A percentile compares a stretch with the other conserved stretches of the same genome.
phyloP scores from a whole-genome alignment of 2,329 filamentous ascomycete species.

The Fusarium sacchari region DNA sequence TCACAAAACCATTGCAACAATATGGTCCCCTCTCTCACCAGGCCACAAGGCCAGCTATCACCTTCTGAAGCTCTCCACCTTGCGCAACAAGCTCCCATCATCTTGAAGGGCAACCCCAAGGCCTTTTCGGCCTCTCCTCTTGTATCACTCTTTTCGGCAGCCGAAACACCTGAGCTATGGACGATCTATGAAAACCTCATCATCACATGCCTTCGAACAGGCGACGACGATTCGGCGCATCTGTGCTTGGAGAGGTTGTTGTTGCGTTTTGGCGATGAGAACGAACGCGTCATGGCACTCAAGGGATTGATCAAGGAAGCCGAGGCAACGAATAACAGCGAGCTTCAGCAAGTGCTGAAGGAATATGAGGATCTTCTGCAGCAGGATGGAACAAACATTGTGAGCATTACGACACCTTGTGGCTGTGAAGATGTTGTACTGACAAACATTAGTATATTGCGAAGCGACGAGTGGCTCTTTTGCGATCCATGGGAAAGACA shows the following conservation, averaged over 20 bases:
- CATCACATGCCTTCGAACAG: conserved; percentile 82
- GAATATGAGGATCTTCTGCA: conserved; percentile 81
- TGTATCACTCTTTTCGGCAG: conserved; percentile 61
- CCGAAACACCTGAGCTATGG: conserved; percentile 85
- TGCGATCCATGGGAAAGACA: conserved; percentile 76
- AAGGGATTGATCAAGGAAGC: conserved; percentile 88
- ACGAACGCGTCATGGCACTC: conserved; percentile 88
- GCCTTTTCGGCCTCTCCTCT: conserved; percentile 65
- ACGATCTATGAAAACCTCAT: conserved; percentile 87
- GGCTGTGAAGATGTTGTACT: conserved; percentile 21
- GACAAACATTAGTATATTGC: conserved; percentile 73
- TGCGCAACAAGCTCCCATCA: conserved; percentile 68
- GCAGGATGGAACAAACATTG: conserved; percentile 82
- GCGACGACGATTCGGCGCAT: conserved; percentile 81
- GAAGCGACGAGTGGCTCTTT: conserved; percentile 84
- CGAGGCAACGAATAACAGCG: conserved; percentile 71
- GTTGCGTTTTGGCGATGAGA: conserved; percentile 81
- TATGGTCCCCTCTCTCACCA: conserved; percentile 65
- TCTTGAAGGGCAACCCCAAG: conserved; percentile 65
- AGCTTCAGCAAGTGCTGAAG: conserved; percentile 75
- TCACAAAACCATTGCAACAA: background rate
- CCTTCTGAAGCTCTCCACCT: conserved; percentile 65
- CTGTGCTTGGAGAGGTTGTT: conserved; percentile 79
- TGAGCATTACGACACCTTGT: conserved; percentile 53
- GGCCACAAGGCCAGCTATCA: conserved; percentile 66